Evolutionary conservation across 1,139 yeast species (phyloP), one percentile per base, ranked within the genome.

Genomic region (Meyerozyma guilliermondii): DNA sequence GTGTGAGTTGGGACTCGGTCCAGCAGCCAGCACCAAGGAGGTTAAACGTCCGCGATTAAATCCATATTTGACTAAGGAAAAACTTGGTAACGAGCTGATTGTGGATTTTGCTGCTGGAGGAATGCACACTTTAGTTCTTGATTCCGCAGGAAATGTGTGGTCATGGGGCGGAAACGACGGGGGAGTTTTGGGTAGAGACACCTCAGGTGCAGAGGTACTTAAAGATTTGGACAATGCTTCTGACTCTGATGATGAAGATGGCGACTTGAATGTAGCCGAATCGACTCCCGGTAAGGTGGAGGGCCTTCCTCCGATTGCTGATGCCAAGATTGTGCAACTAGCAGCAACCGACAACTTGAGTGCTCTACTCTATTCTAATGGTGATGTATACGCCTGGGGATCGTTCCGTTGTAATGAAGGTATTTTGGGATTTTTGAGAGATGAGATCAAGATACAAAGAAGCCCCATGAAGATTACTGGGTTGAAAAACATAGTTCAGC

Each of bases 91-190:
- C 16, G 56, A 62, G 8, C 59, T 60, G 7, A 79, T 91, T 41
- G 94, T 88, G 16, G 92, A 87, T 51, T 71, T 92, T 56, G 89
- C 95, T 2, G 96, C 80, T 20, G 98, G 99, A 37, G 99, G 98
- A 40, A 92, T 94, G 83, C 99, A 92, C 58, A 80, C 86, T 0
- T 62, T 94, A 37, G 97, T 94, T 0, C 66, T 92, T 42, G 97
- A 89, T 58, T 64, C 78, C 30, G 66, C 76, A 22, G 88, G 87
- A 51, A 71, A 78, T 43, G 63, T 92, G 7, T 91, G 97, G 96
- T 86, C 96, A 3, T 92, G 99, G 99, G 99, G 99, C 46, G 85
- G 87, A 43, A 94, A 92, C 56, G 99, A 92, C 57, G 83, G 88
- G 48, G 91, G 85, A 31, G 97, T 87, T 1, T 71, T 92, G 42